Conservation (phyloP, 805 yeast genomes). For the Hanseniaspora nectarophila region DNA sequence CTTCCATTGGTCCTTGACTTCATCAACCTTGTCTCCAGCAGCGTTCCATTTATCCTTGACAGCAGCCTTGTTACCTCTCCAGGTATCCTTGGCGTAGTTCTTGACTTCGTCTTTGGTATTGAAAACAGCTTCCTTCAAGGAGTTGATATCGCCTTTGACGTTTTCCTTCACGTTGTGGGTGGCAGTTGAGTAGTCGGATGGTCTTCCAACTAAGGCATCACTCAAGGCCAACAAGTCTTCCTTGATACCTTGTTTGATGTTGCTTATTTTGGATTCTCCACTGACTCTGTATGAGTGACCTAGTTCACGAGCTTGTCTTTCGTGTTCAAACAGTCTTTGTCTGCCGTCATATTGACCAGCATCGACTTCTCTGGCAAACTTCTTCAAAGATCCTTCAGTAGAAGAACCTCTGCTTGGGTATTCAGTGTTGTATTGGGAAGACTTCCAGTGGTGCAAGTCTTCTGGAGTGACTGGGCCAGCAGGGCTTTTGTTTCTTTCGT, state of each 20-base stretch:
- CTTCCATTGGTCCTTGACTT: conserved; percentile 6
- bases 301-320: neutral
- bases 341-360: conserved; percentile 8
- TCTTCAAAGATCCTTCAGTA: neutral
- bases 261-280: conserved; percentile 4
- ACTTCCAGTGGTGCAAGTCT: conserved; percentile 1
- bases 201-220: conserved; percentile 16
- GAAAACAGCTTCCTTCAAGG: conserved; percentile 18
- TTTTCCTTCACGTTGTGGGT: conserved; percentile 15
- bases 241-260: conserved; percentile 18
- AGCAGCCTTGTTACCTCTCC: neutral
- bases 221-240: conserved; percentile 18
- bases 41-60: neutral
- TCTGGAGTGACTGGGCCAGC: conserved; percentile 14
- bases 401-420: neutral
- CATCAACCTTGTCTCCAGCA: conserved; percentile 14
- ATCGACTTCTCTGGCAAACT: conserved; percentile 2
- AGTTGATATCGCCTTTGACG: conserved; percentile 15
- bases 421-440: conserved; percentile 4
- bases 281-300: neutral
- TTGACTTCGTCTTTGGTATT: conserved; percentile 9
- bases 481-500: conserved; percentile 21
- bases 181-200: neutral
- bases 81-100: neutral
- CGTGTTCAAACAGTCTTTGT: neutral